phyloP scores from a whole-genome alignment of 148 eudicot species.

The Rheum nobile region DNA sequence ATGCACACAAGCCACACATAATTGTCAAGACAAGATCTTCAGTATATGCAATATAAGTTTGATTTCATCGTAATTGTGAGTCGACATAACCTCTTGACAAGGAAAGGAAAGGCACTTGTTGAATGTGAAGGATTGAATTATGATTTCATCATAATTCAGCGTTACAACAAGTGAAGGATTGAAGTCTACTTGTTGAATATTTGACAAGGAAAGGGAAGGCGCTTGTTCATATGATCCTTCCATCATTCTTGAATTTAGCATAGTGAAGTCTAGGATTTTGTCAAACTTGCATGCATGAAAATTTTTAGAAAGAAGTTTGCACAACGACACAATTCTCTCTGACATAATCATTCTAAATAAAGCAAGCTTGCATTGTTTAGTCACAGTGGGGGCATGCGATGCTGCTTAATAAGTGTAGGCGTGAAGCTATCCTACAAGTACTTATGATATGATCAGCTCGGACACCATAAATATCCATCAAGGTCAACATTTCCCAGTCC shows the following conservation, averaged over 20 bases:
- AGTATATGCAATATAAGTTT: background rate
- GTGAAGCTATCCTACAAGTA: too few relatives aligned
- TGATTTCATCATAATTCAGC: background rate
- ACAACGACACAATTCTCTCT: conserved; percentile 51
- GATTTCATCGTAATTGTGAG: background rate
- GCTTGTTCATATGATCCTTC: conserved; percentile 58
- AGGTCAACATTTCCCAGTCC: too few relatives aligned
- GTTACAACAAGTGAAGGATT: background rate
- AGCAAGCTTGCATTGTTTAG: conserved; percentile 39
- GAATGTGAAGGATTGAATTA: too few relatives aligned
- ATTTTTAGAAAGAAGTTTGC: conserved; percentile 48
- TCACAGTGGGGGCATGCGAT: conserved; percentile 16
- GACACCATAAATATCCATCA: too few relatives aligned
- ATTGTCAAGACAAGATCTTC: background rate
- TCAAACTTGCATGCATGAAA: conserved; percentile 50
- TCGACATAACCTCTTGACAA: too few relatives aligned
- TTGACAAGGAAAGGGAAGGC: conserved; percentile 49
- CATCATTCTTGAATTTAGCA: conserved; percentile 45
- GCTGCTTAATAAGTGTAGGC: too few relatives aligned
- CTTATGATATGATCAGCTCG: too few relatives aligned
- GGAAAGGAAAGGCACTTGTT: too few relatives aligned
- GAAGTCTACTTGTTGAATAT: conserved; percentile 58
- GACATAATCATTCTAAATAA: conserved; percentile 46
- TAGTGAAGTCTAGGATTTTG: conserved; percentile 40
- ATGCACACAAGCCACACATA: too few relatives aligned